Base-by-base conservation (phyloP, 2,329 filamentous ascomycete species). In the Colletotrichum destructivum region DNA sequence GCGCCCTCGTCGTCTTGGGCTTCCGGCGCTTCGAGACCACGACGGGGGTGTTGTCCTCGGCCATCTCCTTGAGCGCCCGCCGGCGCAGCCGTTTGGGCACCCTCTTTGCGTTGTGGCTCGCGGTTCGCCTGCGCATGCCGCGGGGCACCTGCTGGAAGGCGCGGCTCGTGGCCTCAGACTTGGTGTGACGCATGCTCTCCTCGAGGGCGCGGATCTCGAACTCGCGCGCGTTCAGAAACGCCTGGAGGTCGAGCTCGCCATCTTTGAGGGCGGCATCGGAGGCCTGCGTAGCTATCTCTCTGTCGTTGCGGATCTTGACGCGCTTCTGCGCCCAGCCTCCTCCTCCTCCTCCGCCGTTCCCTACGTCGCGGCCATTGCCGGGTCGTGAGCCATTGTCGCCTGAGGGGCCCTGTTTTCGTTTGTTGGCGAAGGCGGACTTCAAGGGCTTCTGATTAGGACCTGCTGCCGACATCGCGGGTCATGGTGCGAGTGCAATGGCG, bases 141-240 rank as follows among this genome's bases (percentile, higher is more conserved):
- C 94, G 90, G 1, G 96, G 96, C 6, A 99, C 93, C 76, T 94
- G 90, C 81, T 99, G 96, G 78, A 98, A 98, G 16, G 96, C 95
- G 62, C 96, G 89, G 69, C 90, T 91, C 54, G 89, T 85, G 65
- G 85, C 83, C 49, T 85, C 83, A 6, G 83, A 82, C 80, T 93
- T 95, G 57, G 94, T 92, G 46, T 89, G 90, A 66, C 88, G 87
- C 88, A 98, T 96, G 72, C 93, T 94, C 77, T 92, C 87, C 79
- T 98, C 93, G 57, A 98, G 85, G 1, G 95, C 92, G 69, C 89
- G 90, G 76, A 99, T 97, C 84, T 98, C 96, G 77, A 94, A 97
- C 78, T 97, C 92, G 72, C 95, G 93, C 13, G 94, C 92, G 75
- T 91, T 91, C 75, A 98, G 88, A 77, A 98, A 99, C 38, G 92